phyloP scores from a whole-genome alignment of 345 rosid genomes.

The Iberis pinnata region DNA sequence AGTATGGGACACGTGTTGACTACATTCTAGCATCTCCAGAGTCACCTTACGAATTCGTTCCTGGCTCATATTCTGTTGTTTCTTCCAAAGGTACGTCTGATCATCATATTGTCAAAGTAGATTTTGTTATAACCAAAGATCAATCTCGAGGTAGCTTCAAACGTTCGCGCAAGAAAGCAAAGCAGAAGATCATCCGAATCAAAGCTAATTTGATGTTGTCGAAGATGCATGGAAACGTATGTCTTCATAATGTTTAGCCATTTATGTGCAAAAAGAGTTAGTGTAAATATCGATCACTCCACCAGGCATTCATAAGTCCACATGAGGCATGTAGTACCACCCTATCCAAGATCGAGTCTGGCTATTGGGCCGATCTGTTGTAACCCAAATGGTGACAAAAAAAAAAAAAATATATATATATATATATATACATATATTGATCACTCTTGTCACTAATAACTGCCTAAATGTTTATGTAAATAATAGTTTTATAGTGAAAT shows the following conservation, averaged over 20 bases:
- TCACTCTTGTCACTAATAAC: too few relatives aligned
- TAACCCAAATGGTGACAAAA: too few relatives aligned
- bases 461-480: too few relatives aligned
- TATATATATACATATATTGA: too few relatives aligned
- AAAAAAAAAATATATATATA: too few relatives aligned
- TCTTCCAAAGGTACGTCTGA: conserved; percentile 91
- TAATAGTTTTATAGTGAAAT: too few relatives aligned
- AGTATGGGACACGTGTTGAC: conserved; percentile 87
- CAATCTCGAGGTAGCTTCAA: conserved; percentile 27
- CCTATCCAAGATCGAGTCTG: too few relatives aligned
- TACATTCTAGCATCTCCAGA: conserved; percentile 62
- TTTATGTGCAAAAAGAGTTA: background rate
- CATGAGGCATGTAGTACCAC: too few relatives aligned
- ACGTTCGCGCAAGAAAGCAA: conserved; percentile 27
- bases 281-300: background rate
- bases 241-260: background rate
- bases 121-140: conserved; percentile 37
- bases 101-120: conserved; percentile 89
- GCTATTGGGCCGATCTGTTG: too few relatives aligned
- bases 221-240: conserved; percentile 35
- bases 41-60: conserved; percentile 55
- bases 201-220: conserved; percentile 36
- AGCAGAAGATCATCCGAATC: conserved; percentile 32
- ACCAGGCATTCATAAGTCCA: too few relatives aligned
- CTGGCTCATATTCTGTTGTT: conserved; percentile 70